Evolutionary conservation across 305 asterid species (phyloP).

Genomic region (Fraxinus latifolia): DNA sequence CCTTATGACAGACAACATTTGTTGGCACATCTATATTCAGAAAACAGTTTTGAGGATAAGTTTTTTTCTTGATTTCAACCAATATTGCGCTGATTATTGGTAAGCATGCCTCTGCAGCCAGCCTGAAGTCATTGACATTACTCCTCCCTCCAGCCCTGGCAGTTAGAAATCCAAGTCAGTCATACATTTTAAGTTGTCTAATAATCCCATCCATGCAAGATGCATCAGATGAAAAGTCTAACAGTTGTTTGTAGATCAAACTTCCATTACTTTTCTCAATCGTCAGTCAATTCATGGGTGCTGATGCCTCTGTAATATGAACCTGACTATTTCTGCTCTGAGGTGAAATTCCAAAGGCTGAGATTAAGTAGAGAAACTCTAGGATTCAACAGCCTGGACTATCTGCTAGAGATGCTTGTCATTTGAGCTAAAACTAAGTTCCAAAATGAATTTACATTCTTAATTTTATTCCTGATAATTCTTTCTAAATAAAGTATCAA

Average conservation of each 20-base stretch:
- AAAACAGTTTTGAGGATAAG: slow-evolving; percentile 60
- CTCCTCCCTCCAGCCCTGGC: slow-evolving; percentile 63
- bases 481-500: not conserved
- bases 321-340: not conserved
- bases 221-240: slow-evolving; percentile 1
- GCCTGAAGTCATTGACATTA: slow-evolving; percentile 32
- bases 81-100: slow-evolving; percentile 56
- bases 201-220: slow-evolving; percentile 15
- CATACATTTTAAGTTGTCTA: slow-evolving; percentile 5
- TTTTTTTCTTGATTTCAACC: slow-evolving; percentile 51
- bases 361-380: not conserved
- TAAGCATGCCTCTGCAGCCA: slow-evolving; percentile 42
- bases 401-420: not conserved
- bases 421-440: not conserved
- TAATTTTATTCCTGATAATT: not conserved
- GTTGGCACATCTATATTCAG: slow-evolving; percentile 65
- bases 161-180: slow-evolving; percentile 17
- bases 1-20: slow-evolving; percentile 66
- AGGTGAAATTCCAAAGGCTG: not conserved
- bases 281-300: not conserved
- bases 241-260: slow-evolving; percentile 1
- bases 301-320: not conserved
- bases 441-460: not conserved
- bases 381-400: not conserved
- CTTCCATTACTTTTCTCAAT: not conserved